Evolutionary conservation across 2,329 filamentous ascomycete genomes (phyloP).

Genomic region (Xylariaceae sp.): DNA sequence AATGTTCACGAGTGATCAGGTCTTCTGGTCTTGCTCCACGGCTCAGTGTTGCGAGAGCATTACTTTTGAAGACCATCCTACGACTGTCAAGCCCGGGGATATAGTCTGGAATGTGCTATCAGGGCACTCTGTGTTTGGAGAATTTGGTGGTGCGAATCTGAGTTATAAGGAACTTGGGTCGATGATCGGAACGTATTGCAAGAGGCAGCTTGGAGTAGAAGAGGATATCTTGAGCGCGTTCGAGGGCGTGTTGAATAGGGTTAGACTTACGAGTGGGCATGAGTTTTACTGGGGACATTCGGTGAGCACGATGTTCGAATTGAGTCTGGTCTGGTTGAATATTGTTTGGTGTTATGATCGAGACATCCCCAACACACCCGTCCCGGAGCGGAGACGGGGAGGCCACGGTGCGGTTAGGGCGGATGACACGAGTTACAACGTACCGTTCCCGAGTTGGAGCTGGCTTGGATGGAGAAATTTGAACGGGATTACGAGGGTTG

Average conservation of each 20-base stretch:
- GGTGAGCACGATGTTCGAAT: constrained; percentile 13
- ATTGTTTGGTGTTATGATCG: constrained; percentile 11
- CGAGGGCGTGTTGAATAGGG: constrained; percentile 14
- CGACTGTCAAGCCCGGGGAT: constrained; percentile 14
- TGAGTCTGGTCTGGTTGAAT: constrained; percentile 19
- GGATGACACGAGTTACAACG: constrained; percentile 6
- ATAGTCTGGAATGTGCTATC: constrained; percentile 12
- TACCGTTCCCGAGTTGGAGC: constrained; percentile 20
- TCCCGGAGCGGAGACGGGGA: constrained; percentile 11
- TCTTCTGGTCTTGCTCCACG: constrained; percentile 21
- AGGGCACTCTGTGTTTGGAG: constrained; percentile 16
- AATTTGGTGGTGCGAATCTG: constrained; percentile 19
- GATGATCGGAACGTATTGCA: constrained; percentile 15
- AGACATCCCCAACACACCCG: neutral
- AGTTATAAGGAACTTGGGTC: constrained; percentile 12
- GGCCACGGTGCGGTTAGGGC: constrained; percentile 6
- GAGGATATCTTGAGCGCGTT: constrained; percentile 17
- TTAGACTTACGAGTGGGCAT: constrained; percentile 12
- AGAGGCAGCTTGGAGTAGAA: constrained; percentile 11
- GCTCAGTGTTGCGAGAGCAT: constrained; percentile 18
- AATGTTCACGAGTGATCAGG: constrained; percentile 13
- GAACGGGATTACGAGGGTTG: constrained; percentile 10
- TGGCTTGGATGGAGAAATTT: constrained; percentile 19
- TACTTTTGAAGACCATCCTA: constrained; percentile 20
- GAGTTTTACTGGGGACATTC: constrained; percentile 22